phyloP scores from a whole-genome alignment of 305 asterid genomes.

The Andrographis paniculata region DNA sequence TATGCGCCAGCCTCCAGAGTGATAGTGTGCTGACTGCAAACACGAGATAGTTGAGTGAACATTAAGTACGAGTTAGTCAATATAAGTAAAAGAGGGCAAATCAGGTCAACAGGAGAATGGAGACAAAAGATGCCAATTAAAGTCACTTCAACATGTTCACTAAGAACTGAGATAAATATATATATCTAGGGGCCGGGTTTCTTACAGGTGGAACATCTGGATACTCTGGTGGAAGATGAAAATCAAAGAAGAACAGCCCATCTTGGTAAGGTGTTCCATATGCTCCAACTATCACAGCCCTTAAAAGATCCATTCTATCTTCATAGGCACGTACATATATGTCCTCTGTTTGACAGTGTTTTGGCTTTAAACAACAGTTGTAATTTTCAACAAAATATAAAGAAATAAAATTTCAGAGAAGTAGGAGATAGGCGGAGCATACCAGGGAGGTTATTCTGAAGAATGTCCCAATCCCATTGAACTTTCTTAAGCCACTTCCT shows the following conservation, averaged over 20 bases:
- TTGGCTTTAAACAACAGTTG: constrained; percentile 8
- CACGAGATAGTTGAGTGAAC: constrained; percentile 11
- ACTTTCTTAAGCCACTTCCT: constrained; percentile 69
- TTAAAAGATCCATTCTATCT: constrained; percentile 92
- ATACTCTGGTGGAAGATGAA: constrained; percentile 85
- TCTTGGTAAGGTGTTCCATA: constrained; percentile 97
- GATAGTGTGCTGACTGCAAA: constrained; percentile 83
- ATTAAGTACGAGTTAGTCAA: constrained; percentile 6
- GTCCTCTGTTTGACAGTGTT: constrained; percentile 45
- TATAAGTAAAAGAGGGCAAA: constrained; percentile 3
- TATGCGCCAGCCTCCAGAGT: constrained; percentile 96
- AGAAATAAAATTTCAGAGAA: constrained; percentile 6
- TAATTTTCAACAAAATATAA: not conserved
- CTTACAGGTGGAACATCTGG: constrained; percentile 91
- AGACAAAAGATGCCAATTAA: constrained; percentile 1
- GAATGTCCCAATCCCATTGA: constrained; percentile 77
- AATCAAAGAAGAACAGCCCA: constrained; percentile 94
- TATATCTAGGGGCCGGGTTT: not conserved
- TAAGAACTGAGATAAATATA: not conserved
- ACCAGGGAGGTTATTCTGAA: constrained; percentile 92
- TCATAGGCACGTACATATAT: constrained; percentile 88
- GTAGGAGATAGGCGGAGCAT: constrained; percentile 14
- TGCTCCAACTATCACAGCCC: constrained; percentile 96
- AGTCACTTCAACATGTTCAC: constrained; percentile 6
- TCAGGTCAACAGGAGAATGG: constrained; percentile 2